Conservation (phyloP, 108 stramenopile genomes). For the Fragilaria radians region DNA sequence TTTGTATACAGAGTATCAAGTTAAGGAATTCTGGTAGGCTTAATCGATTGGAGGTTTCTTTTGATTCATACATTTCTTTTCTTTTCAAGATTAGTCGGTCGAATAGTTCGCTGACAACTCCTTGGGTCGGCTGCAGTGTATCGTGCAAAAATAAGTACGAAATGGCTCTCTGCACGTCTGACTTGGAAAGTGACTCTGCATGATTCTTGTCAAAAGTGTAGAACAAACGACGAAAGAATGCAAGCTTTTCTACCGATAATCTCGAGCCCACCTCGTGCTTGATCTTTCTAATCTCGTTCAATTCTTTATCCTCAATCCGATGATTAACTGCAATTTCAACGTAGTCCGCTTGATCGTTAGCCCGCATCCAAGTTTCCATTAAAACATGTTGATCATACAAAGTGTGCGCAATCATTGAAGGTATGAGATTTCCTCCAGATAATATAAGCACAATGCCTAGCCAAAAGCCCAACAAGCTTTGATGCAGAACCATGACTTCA, state of each 20-base stretch:
- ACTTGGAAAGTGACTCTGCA: conserved; percentile 21
- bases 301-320: neutral
- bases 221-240: conserved; percentile 32
- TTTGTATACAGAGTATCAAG: neutral
- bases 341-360: conserved; percentile 56
- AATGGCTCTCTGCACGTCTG: conserved; percentile 37
- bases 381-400: conserved; percentile 40
- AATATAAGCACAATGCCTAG: conserved; percentile 26
- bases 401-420: conserved; percentile 38
- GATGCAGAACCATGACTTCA: conserved; percentile 16
- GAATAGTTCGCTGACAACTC: conserved; percentile 3
- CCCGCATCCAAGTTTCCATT: conserved; percentile 27
- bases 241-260: conserved; percentile 24
- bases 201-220: conserved; percentile 51
- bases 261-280: conserved; percentile 18
- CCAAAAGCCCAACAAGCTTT: conserved; percentile 38
- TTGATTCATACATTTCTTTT: neutral
- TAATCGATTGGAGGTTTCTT: neutral
- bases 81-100: neutral
- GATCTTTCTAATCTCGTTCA: conserved; percentile 8
- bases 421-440: conserved; percentile 36
- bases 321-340: conserved; percentile 13
- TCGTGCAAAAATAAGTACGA: conserved; percentile 37
- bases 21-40: neutral
- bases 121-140: neutral